Conservation (phyloP, 163 green algal species). For the Scenedesmus sp. region DNA sequence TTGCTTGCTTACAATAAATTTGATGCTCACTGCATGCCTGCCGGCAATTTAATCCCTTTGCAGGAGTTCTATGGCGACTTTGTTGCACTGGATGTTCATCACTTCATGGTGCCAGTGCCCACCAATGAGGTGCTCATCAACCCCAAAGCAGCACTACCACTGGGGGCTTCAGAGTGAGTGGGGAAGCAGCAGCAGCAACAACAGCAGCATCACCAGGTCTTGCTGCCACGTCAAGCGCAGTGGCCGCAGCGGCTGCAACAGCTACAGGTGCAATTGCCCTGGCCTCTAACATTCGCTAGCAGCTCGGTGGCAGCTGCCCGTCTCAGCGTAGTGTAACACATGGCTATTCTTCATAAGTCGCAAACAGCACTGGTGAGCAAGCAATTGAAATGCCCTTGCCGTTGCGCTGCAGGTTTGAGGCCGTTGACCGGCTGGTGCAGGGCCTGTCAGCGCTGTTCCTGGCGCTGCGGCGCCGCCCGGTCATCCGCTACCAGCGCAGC, state of each 20-base stretch:
- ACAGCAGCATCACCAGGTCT: neutral
- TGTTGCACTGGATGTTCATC: slow-evolving; percentile 82
- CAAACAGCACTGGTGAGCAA: too few species aligned
- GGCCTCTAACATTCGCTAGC: neutral
- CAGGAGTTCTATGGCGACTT: slow-evolving; percentile 97
- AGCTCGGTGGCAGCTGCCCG: neutral
- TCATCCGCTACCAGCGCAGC: slow-evolving; percentile 92
- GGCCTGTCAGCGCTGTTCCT: slow-evolving; percentile 92
- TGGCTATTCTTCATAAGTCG: neutral
- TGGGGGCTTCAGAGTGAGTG: slow-evolving; percentile 47
- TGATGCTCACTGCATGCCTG: neutral
- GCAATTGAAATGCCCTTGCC: neutral
- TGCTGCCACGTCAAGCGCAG: neutral
- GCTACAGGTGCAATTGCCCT: neutral
- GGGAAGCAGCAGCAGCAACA: neutral
- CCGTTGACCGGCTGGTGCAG: slow-evolving; percentile 82
- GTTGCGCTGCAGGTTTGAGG: slow-evolving; percentile 60
- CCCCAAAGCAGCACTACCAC: slow-evolving; percentile 41
- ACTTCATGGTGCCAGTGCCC: slow-evolving; percentile 85
- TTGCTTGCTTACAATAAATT: neutral
- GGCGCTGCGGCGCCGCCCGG: slow-evolving; percentile 88
- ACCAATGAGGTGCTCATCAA: slow-evolving; percentile 69
- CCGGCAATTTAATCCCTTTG: neutral
- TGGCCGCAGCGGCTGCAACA: neutral
- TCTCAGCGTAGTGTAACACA: neutral